Evolutionary conservation across 208 protist species (phyloP).

Genomic region (Leptomonas seymouri): DNA sequence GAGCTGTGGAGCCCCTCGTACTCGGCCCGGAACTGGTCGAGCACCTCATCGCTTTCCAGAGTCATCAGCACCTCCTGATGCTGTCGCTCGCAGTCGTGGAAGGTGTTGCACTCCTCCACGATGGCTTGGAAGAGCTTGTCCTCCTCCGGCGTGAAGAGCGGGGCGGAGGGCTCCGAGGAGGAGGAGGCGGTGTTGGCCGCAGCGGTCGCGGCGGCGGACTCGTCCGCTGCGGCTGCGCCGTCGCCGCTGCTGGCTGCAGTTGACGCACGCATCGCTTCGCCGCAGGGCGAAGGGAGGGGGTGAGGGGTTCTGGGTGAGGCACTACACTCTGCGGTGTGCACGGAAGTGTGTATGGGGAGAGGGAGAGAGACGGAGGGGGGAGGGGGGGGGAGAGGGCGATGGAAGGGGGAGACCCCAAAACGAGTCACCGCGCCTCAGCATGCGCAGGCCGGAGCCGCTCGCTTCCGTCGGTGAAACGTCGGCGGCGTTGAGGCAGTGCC

Average conservation of each 20-base stretch:
- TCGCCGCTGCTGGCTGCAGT: background rate
- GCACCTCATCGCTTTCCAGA: slow-evolving; percentile 93
- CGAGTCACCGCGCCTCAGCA: no score
- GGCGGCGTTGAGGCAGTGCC: no score
- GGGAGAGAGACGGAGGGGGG: no score
- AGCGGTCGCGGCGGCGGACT: background rate
- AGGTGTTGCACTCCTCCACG: slow-evolving; percentile 63
- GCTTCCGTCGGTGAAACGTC: no score
- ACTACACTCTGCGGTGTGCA: no score
- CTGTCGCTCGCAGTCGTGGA: slow-evolving; percentile 93
- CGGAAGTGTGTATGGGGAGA: no score
- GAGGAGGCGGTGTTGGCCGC: background rate
- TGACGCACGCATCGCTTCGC: background rate
- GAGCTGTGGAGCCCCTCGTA: slow-evolving; percentile 98
- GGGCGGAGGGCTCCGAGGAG: background rate
- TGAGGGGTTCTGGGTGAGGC: no score
- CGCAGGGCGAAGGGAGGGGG: no score
- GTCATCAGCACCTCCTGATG: slow-evolving; percentile 95
- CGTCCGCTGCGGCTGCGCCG: background rate
- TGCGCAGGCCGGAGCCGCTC: no score
- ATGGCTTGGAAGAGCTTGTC: slow-evolving; percentile 55
- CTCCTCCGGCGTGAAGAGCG: slow-evolving; percentile 44
- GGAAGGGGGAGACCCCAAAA: background rate
- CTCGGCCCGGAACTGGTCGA: slow-evolving; percentile 96
- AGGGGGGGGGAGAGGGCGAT: background rate